These are phyloP conservation scores for Trichomonas vaginalis DNA, from an alignment of 208 protist genomes.

Conservation along the genomic window DNA sequence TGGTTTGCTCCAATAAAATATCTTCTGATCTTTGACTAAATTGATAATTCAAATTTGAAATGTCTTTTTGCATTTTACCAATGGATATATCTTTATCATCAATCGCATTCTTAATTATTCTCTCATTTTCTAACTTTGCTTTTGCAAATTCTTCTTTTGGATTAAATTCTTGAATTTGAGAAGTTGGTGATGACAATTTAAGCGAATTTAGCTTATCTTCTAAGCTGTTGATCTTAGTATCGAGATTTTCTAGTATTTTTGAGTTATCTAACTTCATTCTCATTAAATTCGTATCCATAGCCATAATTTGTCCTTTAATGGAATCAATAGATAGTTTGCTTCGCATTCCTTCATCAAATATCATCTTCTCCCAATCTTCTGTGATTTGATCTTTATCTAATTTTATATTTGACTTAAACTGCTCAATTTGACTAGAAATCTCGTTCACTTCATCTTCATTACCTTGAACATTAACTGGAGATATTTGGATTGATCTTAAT, in stretches of 20 bases:
- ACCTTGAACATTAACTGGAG: not conserved
- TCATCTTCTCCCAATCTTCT: not conserved
- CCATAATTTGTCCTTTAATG: not conserved
- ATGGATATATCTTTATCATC: not conserved
- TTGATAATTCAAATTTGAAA: not conserved
- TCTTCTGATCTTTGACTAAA: not conserved
- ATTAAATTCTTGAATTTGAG: not conserved
- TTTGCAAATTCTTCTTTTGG: not conserved
- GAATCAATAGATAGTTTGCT: not conserved
- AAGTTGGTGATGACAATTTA: not conserved
- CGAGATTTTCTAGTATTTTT: not conserved
- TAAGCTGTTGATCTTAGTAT: not conserved
- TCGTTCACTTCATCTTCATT: not conserved
- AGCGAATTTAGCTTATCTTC: not conserved
- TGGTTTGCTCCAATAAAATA: not conserved
- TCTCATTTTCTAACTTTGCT: not conserved
- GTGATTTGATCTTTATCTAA: not conserved
- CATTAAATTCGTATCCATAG: not conserved
- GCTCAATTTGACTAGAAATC: not conserved
- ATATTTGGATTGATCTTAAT: not conserved
- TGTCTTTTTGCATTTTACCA: not conserved
- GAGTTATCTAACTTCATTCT: not conserved
- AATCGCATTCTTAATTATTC: not conserved
- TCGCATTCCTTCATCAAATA: not conserved
- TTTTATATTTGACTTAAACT: not conserved